phyloP scores from a whole-genome alignment of 2,329 filamentous ascomycete genomes.

The Knoxdaviesia capensis region DNA sequence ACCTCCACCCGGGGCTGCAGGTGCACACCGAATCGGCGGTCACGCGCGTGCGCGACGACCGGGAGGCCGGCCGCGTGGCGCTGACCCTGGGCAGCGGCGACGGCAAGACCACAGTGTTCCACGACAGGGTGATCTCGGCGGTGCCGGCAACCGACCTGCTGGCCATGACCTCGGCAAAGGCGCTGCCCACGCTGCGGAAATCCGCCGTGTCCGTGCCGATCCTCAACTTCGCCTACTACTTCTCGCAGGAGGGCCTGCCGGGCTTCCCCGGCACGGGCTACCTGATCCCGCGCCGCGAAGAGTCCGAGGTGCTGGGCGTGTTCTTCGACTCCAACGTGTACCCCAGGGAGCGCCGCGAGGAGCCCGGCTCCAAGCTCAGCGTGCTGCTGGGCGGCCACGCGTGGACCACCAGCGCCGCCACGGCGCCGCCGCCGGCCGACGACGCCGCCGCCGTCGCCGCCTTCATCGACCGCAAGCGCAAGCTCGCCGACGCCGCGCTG shows the following conservation, averaged over 20 bases:
- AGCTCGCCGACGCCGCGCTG: constrained; percentile 25
- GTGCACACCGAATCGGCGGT: too few relatives aligned
- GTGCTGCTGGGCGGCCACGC: constrained; percentile 91
- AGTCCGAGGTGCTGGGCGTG: constrained; percentile 73
- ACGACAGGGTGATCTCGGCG: constrained; percentile 44
- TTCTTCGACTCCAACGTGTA: constrained; percentile 64
- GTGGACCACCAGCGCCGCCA: constrained; percentile 45
- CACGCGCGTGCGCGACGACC: too few relatives aligned
- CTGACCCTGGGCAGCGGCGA: too few relatives aligned
- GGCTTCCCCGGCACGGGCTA: constrained; percentile 65
- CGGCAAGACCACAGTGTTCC: constrained; percentile 7
- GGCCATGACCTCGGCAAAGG: too few relatives aligned
- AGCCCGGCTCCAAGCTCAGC: constrained; percentile 64
- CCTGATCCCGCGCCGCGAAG: constrained; percentile 59
- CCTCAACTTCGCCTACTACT: constrained; percentile 87
- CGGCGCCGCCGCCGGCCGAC: constrained; percentile 28
- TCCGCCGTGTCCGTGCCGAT: constrained; percentile 35
- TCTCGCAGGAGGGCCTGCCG: constrained; percentile 40
- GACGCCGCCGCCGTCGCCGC: constrained; percentile 52
- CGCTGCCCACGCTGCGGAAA: too few relatives aligned
- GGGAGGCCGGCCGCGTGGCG: too few relatives aligned
- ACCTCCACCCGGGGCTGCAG: constrained; percentile 11
- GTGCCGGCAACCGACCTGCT: too few relatives aligned
- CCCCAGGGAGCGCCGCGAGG: constrained; percentile 13
- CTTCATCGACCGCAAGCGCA: constrained; percentile 45